Conservation (phyloP, 768 basidiomycete genomes). For the Sarcomyxa edulis region DNA sequence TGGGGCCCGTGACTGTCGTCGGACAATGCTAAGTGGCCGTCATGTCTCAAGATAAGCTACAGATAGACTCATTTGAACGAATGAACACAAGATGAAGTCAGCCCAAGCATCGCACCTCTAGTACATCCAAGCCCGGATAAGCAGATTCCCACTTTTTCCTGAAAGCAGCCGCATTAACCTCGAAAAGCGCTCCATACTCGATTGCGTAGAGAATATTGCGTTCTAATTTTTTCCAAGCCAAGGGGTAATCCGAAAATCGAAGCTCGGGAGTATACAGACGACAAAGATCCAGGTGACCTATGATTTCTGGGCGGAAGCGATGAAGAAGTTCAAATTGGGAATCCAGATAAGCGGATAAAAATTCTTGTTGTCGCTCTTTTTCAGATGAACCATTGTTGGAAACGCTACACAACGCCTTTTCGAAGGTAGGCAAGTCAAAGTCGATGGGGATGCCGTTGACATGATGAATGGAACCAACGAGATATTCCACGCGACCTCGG, state of each 20-base stretch:
- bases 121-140: slow-evolving; percentile 79
- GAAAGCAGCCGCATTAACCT: slow-evolving; percentile 89
- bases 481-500: slow-evolving; percentile 63
- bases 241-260: slow-evolving; percentile 47
- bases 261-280: slow-evolving; percentile 73
- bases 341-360: slow-evolving; percentile 77
- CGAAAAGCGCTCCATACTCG: slow-evolving; percentile 86
- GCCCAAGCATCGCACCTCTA: slow-evolving; percentile 44
- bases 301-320: slow-evolving; percentile 76
- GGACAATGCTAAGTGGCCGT: slow-evolving; percentile 80
- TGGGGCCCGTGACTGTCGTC: slow-evolving; percentile 95
- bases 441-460: slow-evolving; percentile 88
- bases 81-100: slow-evolving; percentile 7
- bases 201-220: slow-evolving; percentile 73
- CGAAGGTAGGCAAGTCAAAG: slow-evolving; percentile 74
- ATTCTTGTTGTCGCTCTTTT: slow-evolving; percentile 31
- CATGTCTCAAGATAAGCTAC: slow-evolving; percentile 65
- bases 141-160: slow-evolving; percentile 84
- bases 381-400: slow-evolving; percentile 17
- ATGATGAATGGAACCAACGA: slow-evolving; percentile 94
- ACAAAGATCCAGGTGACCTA: slow-evolving; percentile 94
- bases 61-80: not conserved
- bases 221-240: slow-evolving; percentile 59
- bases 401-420: slow-evolving; percentile 47
- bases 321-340: slow-evolving; percentile 69